A percentile compares a stretch with the other conserved stretches of the same genome.
Conservation (phyloP, 352 stramenopile species). For the Phytophthora citricola region DNA sequence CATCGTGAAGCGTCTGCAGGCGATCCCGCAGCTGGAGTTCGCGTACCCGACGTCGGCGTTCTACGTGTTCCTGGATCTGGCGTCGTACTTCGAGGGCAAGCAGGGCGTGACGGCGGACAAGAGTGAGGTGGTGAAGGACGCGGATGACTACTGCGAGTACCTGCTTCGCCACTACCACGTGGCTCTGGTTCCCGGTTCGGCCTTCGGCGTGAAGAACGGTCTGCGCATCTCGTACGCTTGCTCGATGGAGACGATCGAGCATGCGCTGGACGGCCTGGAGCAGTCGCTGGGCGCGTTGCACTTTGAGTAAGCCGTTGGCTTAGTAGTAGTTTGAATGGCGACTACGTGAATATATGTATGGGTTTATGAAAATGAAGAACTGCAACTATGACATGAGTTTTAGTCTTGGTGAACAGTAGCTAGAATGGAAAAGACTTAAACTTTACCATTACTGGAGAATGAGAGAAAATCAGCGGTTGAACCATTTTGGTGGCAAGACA, state of each 20-base stretch:
- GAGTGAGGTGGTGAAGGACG: slow-evolving; percentile 54
- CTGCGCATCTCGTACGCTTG: slow-evolving; percentile 97
- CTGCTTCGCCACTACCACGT: slow-evolving; percentile 93
- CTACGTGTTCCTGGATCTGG: slow-evolving; percentile 95
- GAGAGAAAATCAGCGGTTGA: too few relatives aligned
- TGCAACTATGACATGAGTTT: too few relatives aligned
- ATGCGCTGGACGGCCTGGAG: slow-evolving; percentile 72
- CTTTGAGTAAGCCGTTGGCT: slow-evolving; percentile 8
- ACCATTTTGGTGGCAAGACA: too few relatives aligned
- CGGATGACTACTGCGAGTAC: slow-evolving; percentile 91
- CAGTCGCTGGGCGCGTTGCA: slow-evolving; percentile 62
- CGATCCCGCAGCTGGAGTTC: slow-evolving; percentile 86
- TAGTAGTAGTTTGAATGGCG: not conserved
- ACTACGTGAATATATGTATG: too few relatives aligned
- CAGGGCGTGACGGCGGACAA: slow-evolving; percentile 45
- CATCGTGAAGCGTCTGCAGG: slow-evolving; percentile 49
- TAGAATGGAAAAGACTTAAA: too few relatives aligned
- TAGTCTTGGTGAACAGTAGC: too few relatives aligned
- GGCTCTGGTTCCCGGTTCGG: slow-evolving; percentile 95
- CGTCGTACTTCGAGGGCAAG: slow-evolving; percentile 77
- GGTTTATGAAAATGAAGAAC: too few relatives aligned
- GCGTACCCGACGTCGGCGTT: slow-evolving; percentile 94
- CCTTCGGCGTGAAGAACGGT: slow-evolving; percentile 93
- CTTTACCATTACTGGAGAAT: too few relatives aligned
- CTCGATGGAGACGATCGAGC: slow-evolving; percentile 87